phyloP scores from a whole-genome alignment of 768 basidiomycete genomes.

The Pisolithus tinctorius region DNA sequence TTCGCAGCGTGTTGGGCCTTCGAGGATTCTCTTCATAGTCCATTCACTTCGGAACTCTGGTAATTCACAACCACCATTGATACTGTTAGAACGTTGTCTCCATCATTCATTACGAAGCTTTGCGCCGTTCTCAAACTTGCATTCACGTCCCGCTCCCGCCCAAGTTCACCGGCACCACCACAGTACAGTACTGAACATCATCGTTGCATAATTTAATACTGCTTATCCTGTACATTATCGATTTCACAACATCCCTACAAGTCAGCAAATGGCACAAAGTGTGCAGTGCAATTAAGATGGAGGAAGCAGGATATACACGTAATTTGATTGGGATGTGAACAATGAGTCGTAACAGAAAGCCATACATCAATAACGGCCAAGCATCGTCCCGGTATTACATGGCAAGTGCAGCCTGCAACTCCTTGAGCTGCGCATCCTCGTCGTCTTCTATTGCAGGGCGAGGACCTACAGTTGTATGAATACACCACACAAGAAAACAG shows the following conservation, averaged over 20 bases:
- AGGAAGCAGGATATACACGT: conserved; percentile 26
- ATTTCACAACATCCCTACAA: conserved; percentile 16
- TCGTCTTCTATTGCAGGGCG: conserved; percentile 66
- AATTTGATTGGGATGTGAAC: conserved; percentile 21
- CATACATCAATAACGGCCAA: neutral
- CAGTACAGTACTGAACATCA: conserved; percentile 21
- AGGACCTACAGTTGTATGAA: neutral
- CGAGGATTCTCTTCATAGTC: conserved; percentile 42
- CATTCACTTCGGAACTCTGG: neutral
- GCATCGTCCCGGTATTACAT: conserved; percentile 44
- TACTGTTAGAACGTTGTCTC: neutral
- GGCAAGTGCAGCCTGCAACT: conserved; percentile 81
- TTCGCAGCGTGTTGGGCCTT: conserved; percentile 83
- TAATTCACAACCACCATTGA: neutral
- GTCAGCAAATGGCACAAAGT: conserved; percentile 14
- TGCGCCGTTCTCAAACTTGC: neutral
- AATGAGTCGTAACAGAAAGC: neutral
- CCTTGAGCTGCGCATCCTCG: conserved; percentile 84
- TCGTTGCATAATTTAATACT: conserved; percentile 31
- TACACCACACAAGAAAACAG: neutral
- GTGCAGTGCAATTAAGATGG: conserved; percentile 23
- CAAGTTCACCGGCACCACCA: neutral
- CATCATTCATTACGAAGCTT: neutral
- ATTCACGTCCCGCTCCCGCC: conserved; percentile 14
- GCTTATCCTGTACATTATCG: conserved; percentile 31